Evolutionary conservation across 2,329 filamentous ascomycete genomes (phyloP).

Genomic region (Ascochyta rabiei): DNA sequence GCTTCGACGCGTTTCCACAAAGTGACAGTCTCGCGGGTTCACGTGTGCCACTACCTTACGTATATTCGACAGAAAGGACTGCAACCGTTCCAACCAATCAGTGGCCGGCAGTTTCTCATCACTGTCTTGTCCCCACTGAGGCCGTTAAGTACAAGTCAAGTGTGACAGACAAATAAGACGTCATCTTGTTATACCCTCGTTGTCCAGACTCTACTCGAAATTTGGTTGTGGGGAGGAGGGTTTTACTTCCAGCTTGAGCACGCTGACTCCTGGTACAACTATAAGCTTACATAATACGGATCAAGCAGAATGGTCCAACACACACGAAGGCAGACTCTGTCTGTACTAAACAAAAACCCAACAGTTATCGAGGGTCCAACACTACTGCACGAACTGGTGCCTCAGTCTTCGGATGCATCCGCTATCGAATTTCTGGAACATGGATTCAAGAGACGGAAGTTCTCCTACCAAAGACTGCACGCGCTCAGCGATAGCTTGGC

Average conservation of each 20-base stretch:
- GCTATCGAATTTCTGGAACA: slow-evolving; percentile 70
- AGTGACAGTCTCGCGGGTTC: slow-evolving; percentile 23
- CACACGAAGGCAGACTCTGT: slow-evolving; percentile 24
- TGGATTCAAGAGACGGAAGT: slow-evolving; percentile 52
- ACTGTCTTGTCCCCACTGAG: slow-evolving; percentile 16
- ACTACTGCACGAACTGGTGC: slow-evolving; percentile 69
- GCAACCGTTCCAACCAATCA: slow-evolving; percentile 35
- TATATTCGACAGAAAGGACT: slow-evolving; percentile 27
- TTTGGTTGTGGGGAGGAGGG: slow-evolving; percentile 1
- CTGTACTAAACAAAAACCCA: slow-evolving; percentile 63
- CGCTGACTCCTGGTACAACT: not conserved
- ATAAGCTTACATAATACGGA: slow-evolving; percentile 19
- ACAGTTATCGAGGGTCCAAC: slow-evolving; percentile 59
- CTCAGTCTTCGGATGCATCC: slow-evolving; percentile 40
- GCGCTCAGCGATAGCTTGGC: slow-evolving; percentile 63
- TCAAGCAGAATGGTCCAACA: slow-evolving; percentile 34
- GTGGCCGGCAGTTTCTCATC: slow-evolving; percentile 44
- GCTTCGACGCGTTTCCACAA: slow-evolving; percentile 13
- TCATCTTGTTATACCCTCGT: not conserved
- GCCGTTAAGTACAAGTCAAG: slow-evolving; percentile 12
- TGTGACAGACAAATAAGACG: not conserved
- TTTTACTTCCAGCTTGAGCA: slow-evolving; percentile 1
- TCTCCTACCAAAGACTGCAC: slow-evolving; percentile 71
- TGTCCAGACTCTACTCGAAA: not conserved
- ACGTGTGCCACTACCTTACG: slow-evolving; percentile 29